Evolutionary conservation across 108 stramenopile species (phyloP).

Genomic region (Pseudonitzschia multistriata): DNA sequence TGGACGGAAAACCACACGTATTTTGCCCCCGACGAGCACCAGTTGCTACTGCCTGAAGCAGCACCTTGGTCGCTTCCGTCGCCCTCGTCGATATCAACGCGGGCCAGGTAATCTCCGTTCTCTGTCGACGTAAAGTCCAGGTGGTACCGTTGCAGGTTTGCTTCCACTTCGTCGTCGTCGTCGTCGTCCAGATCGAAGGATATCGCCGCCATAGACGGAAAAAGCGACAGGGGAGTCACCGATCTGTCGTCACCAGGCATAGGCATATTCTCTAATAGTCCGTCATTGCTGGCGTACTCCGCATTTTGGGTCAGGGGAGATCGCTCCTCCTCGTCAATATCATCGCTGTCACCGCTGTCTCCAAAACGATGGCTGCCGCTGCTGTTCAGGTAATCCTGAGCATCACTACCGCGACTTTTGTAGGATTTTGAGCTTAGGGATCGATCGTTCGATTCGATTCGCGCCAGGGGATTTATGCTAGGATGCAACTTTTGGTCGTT

Average conservation of each 20-base stretch:
- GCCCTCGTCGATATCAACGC: not conserved
- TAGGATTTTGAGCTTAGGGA: not conserved
- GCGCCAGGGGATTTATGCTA: not conserved
- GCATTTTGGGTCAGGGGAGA: not conserved
- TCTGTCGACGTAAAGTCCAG: conserved; percentile 16
- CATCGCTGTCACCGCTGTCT: not conserved
- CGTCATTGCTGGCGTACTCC: not conserved
- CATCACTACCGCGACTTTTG: not conserved
- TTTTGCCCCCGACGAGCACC: conserved; percentile 7
- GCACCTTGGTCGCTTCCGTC: not conserved
- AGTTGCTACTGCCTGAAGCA: not conserved
- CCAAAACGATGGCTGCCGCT: not conserved
- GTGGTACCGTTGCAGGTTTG: conserved; percentile 25
- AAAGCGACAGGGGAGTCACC: not conserved
- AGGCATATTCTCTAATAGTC: not conserved
- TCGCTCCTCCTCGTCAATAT: not conserved
- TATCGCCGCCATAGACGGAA: not conserved
- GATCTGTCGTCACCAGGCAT: not conserved
- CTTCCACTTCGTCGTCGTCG: conserved; percentile 13
- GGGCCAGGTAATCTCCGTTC: not conserved
- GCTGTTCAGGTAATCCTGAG: not conserved
- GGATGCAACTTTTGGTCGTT: not conserved
- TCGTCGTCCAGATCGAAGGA: conserved; percentile 25
- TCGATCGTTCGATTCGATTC: not conserved
- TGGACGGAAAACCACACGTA: conserved; percentile 30